Conservation (phyloP, 345 rosid species). For the Eutrema japonicum region DNA sequence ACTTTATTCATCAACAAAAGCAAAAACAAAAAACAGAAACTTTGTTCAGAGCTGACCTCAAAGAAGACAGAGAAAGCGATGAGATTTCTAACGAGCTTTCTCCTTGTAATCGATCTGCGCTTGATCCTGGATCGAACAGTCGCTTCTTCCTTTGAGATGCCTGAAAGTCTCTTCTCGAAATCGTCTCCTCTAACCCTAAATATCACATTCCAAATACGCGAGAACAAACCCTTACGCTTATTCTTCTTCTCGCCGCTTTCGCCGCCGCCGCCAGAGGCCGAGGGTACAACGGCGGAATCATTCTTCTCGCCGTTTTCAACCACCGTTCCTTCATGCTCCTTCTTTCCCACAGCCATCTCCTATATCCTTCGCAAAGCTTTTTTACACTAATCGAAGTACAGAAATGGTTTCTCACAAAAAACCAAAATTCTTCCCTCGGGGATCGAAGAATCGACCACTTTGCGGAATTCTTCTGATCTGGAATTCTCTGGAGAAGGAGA, state of each 20-base stretch:
- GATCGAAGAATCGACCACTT: background rate
- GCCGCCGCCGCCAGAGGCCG: background rate
- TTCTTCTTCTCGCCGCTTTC: slow-evolving; percentile 35
- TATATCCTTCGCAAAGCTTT: background rate
- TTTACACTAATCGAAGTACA: background rate
- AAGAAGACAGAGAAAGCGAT: slow-evolving; percentile 67
- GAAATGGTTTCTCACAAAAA: background rate
- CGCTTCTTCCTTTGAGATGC: slow-evolving; percentile 83
- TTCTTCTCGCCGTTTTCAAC: slow-evolving; percentile 20
- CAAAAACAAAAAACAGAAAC: background rate
- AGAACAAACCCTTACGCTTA: slow-evolving; percentile 60
- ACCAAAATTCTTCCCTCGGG: background rate
- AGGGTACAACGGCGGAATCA: slow-evolving; percentile 1
- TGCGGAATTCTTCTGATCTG: slow-evolving; percentile 16
- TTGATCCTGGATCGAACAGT: slow-evolving; percentile 60
- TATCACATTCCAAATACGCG: slow-evolving; percentile 69
- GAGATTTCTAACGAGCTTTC: slow-evolving; percentile 60
- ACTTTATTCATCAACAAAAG: background rate
- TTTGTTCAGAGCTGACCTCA: slow-evolving; percentile 50
- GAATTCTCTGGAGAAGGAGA: slow-evolving; percentile 10
- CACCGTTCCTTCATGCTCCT: slow-evolving; percentile 23
- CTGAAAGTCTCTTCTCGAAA: slow-evolving; percentile 83
- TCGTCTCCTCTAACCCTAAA: slow-evolving; percentile 67
- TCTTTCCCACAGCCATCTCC: slow-evolving; percentile 34
- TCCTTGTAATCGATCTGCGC: slow-evolving; percentile 62